Conservation (phyloP, 2,329 filamentous ascomycete species). For the Ophiostoma australiae region DNA sequence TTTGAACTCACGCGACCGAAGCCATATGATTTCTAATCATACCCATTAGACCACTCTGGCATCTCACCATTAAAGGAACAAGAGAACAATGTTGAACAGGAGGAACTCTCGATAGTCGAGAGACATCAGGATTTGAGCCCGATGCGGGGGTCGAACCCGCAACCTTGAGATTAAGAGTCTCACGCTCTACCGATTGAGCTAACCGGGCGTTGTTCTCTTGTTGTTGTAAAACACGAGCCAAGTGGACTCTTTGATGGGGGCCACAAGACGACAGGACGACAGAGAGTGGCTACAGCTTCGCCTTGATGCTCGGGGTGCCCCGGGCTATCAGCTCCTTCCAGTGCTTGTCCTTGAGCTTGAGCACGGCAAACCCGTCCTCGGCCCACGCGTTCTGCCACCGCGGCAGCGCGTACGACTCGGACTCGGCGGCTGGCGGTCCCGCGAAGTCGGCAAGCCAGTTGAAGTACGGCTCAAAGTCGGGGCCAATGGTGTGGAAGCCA, state of each 20-base stretch:
- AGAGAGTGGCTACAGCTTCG: constrained; percentile 9
- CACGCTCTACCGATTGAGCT: constrained; percentile 70
- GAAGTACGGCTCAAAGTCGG: constrained; percentile 5
- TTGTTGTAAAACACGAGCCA: constrained; percentile 3
- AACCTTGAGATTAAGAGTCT: constrained; percentile 55
- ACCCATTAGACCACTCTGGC: constrained; percentile 11
- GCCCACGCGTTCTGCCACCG: constrained; percentile 17
- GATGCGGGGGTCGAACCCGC: constrained; percentile 44
- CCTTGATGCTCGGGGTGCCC: constrained; percentile 13
- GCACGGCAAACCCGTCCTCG: constrained; percentile 4
- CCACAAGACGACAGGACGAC: not conserved
- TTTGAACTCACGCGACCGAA: constrained; percentile 11
- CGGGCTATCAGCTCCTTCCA: constrained; percentile 16
- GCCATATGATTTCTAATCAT: constrained; percentile 12
- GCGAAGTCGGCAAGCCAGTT: constrained; percentile 18
- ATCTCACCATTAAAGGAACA: constrained; percentile 8
- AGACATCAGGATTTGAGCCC: constrained; percentile 42
- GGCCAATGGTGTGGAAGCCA: constrained; percentile 20
- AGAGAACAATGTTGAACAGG: constrained; percentile 2
- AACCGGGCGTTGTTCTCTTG: constrained; percentile 43
- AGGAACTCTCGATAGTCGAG: not conserved
- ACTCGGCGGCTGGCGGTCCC: constrained; percentile 16
- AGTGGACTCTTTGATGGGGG: not conserved
- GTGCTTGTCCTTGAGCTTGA: constrained; percentile 18
- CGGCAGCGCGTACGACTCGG: constrained; percentile 18